Evolutionary conservation across 306 rosid species (phyloP), one percentile per base, ranked within the genome.

Genomic region (Sechiopsis laciniata): DNA sequence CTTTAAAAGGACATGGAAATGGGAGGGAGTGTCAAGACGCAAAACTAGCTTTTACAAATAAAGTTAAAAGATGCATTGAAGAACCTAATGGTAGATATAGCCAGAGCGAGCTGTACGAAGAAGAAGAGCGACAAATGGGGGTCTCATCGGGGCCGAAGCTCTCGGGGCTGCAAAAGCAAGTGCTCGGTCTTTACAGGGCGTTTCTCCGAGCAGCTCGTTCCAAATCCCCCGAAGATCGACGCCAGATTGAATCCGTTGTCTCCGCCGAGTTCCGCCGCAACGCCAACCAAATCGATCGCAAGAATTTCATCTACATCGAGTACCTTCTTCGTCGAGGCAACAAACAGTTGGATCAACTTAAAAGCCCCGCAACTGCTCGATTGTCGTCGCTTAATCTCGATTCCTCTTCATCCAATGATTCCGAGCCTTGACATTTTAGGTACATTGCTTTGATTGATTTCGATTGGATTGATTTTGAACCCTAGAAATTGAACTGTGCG

Each of bases 81-180:
- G 56, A 15, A 52, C 19, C 55, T 26, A 26, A 26, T 26, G 29
- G 29, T 26, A 26, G 29, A 26, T 26, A 26, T 26, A 26, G 29
- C 29, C 2, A 26, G 29, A 26, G 29, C 29, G 29, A 52, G 6
- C 2, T 52, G 29, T 26, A 52, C 17, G 2, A 5, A 15, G 67
- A 29, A 37, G 46, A 61, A 40, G 75, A 50, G 74, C 84, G 29
- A 26, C 29, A 26, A 26, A 90, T 86, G 97, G 92, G 80, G 55
- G 77, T 69, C 70, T 75, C 79, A 26, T 26, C 29, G 29, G 29
- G 29, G 29, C 29, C 29, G 35, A 90, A 83, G 79, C 91, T 93
- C 46, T 93, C 97, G 6, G 97, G 97, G 45, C 80, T 93, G 92
- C 98, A 93, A 74, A 93, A 79, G 55, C 97, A 90, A 85, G 96